Evolutionary conservation across 2,329 filamentous ascomycete species (phyloP).

Genomic region (Aspergillus latus): DNA sequence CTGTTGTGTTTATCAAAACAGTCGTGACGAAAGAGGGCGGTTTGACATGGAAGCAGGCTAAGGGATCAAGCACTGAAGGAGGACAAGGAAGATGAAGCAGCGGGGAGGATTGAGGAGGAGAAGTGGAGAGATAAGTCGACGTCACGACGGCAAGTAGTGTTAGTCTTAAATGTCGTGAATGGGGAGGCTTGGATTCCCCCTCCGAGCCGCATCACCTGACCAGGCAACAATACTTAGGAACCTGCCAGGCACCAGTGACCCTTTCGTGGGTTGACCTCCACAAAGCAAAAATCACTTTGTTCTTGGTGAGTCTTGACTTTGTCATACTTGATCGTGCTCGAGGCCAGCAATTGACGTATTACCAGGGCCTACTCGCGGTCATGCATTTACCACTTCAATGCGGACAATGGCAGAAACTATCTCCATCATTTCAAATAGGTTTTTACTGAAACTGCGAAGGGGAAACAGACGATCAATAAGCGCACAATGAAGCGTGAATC

Average conservation of each 20-base stretch:
- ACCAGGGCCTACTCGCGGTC: too few relatives aligned
- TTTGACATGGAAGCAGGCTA: neutral
- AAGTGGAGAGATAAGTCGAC: neutral
- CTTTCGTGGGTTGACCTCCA: neutral
- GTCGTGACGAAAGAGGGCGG: neutral
- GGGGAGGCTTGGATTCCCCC: neutral
- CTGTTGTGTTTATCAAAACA: neutral
- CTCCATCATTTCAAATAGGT: too few relatives aligned
- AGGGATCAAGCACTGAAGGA: neutral
- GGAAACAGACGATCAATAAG: too few relatives aligned
- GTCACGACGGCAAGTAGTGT: too few relatives aligned
- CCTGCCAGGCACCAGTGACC: neutral
- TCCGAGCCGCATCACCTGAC: slow-evolving; percentile 5
- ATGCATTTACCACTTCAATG: too few relatives aligned
- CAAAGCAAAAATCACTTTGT: too few relatives aligned
- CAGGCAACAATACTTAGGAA: neutral
- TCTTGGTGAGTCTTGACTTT: too few relatives aligned
- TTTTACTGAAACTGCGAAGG: too few relatives aligned
- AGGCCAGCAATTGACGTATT: too few relatives aligned
- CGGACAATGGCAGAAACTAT: too few relatives aligned
- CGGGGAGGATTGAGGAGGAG: neutral
- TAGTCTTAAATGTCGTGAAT: neutral
- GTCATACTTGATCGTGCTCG: too few relatives aligned
- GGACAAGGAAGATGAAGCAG: neutral
- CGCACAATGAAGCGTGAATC: too few relatives aligned